phyloP scores from a whole-genome alignment of 1,139 yeast genomes.

The Candida sanyaensis region DNA sequence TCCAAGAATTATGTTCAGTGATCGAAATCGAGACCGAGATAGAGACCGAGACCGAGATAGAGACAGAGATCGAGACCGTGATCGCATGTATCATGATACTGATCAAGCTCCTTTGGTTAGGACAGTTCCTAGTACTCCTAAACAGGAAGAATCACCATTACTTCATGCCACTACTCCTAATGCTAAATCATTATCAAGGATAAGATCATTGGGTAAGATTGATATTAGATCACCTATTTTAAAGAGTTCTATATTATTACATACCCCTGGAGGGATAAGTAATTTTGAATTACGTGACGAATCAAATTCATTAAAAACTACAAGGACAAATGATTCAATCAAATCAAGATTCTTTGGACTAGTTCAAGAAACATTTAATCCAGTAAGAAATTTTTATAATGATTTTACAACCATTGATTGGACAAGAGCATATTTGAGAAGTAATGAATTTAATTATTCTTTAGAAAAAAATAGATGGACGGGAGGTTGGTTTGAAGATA shows the following conservation, averaged over 20 bases:
- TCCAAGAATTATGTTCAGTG: not conserved
- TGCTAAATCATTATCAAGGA: constrained; percentile 12
- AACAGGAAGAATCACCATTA: constrained; percentile 1
- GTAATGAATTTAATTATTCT: constrained; percentile 47
- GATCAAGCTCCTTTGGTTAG: constrained; percentile 2
- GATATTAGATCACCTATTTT: constrained; percentile 23
- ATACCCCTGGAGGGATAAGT: constrained; percentile 14
- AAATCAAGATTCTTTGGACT: constrained; percentile 20
- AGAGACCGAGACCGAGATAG: too few species aligned
- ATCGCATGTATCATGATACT: not conserved
- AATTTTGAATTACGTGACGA: constrained; percentile 7
- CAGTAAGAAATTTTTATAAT: constrained; percentile 48
- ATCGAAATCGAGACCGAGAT: too few species aligned
- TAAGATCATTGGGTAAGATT: constrained; percentile 25
- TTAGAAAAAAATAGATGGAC: constrained; percentile 21
- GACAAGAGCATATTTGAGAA: constrained; percentile 54
- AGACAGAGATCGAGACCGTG: not conserved
- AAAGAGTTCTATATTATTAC: constrained; percentile 9
- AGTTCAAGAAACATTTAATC: constrained; percentile 21
- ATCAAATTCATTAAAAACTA: constrained; percentile 18
- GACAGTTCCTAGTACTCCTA: constrained; percentile 15
- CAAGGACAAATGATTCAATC: constrained; percentile 21
- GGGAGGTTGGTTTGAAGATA: constrained; percentile 4
- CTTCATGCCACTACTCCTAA: not conserved
- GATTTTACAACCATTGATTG: constrained; percentile 74